Conservation (phyloP, 345 rosid species). For the Pistacia integerrima region DNA sequence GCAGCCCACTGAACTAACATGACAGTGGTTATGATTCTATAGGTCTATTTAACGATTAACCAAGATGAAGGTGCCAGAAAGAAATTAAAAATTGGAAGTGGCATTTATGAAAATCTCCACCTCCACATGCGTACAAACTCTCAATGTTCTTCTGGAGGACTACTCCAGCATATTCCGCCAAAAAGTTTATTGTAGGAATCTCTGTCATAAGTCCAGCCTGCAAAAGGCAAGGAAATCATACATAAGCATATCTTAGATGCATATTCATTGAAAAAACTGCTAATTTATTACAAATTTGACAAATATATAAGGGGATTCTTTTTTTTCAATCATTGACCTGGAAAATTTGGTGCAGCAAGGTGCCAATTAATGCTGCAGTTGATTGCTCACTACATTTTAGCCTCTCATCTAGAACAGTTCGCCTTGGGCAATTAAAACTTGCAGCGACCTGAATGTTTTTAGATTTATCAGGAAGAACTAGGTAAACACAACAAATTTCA, state of each 20-base stretch:
- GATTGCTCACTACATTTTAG: conserved; percentile 74
- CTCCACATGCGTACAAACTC: conserved; percentile 93
- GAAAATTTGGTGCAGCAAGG: conserved; percentile 92
- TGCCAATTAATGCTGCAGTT: conserved; percentile 78
- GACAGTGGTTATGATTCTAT: conserved; percentile 11
- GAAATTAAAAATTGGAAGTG: conserved; percentile 14
- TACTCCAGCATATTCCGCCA: conserved; percentile 66
- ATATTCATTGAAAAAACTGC: conserved; percentile 12
- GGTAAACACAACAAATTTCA: conserved; percentile 1
- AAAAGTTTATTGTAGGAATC: conserved; percentile 52
- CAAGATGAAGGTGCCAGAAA: background rate
- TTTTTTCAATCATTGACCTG: conserved; percentile 53
- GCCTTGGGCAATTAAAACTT: conserved; percentile 87
- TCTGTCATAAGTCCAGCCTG: conserved; percentile 84
- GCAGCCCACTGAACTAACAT: background rate
- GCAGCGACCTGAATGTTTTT: conserved; percentile 65
- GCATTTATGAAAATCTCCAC: conserved; percentile 38
- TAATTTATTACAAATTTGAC: background rate
- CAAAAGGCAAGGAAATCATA: conserved; percentile 25
- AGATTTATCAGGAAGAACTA: background rate
- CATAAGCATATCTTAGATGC: conserved; percentile 20
- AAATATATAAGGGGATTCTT: background rate
- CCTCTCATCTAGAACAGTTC: conserved; percentile 93
- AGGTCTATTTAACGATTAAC: conserved; percentile 18
- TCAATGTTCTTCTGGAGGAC: conserved; percentile 78